These are phyloP conservation scores for Trichoderma brevicompactum DNA, from an alignment of 2,329 filamentous ascomycete genomes.

Conservation along the genomic window DNA sequence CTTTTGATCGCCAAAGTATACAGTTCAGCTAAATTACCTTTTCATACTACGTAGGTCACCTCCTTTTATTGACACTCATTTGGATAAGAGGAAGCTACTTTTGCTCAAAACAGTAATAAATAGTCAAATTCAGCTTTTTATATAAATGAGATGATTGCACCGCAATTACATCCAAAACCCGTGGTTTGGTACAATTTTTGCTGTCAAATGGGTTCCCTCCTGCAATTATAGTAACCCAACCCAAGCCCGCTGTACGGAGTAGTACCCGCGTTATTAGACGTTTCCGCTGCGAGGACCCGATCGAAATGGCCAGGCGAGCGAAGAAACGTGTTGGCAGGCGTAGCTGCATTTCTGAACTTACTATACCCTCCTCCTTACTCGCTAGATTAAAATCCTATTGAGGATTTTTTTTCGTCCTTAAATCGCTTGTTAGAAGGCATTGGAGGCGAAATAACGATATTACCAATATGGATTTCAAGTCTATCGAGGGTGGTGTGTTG, in stretches of 20 bases:
- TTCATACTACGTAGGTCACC: no score
- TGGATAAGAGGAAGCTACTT: no score
- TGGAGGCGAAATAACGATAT: conserved; percentile 31
- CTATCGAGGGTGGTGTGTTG: conserved; percentile 34
- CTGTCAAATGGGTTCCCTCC: neutral
- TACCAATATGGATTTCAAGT: conserved; percentile 31
- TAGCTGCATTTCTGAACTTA: conserved; percentile 34
- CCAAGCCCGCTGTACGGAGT: neutral
- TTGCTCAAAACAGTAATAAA: no score
- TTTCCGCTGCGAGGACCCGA: neutral
- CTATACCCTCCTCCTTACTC: conserved; percentile 33
- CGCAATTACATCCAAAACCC: neutral
- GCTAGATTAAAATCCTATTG: conserved; percentile 36
- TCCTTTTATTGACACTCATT: no score
- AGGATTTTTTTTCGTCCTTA: conserved; percentile 32
- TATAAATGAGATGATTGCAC: neutral
- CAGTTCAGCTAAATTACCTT: no score
- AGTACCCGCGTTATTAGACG: neutral
- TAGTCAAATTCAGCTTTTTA: neutral
- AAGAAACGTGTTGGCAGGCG: conserved; percentile 31
- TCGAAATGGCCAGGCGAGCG: neutral
- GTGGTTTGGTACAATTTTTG: neutral
- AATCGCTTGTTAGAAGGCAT: conserved; percentile 28
- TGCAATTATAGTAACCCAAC: neutral
- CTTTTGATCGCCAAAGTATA: no score